Base-by-base conservation (phyloP, 352 stramenopile genomes). In the Phytophthora multivora region DNA sequence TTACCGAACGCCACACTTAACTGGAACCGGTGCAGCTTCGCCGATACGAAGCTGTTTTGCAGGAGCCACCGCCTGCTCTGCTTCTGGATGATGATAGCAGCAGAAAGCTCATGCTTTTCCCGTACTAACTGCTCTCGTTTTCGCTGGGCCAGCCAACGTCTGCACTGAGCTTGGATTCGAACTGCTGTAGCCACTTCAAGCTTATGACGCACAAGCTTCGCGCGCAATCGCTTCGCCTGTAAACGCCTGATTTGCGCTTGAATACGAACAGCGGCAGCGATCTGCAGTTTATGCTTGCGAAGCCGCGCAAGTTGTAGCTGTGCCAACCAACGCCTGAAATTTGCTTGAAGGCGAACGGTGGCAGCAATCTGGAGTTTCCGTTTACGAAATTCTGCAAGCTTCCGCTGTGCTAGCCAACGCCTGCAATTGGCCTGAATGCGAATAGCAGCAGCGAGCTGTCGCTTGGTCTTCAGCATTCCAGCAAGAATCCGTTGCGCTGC, bases 101-200 rank as follows among this genome's bases (percentile, higher is more conserved):
- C 59, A 47, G 13, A 47, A 39, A 57, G 10, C 33, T 75, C 58
- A 48, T 21, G 53, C 30, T 66, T 70, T 33, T 68, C 51, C 9
- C 50, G 57, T 25, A 60, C 10, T 47, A 74, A 53, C 13, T 55
- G 12, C n/a, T 59, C 39, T 16, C 48, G 51, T 28, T 63, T 64
- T 15, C 36, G 52, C 36, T 59, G 54, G 16, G 52, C 48, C 2
- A 84, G 43, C 53, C 66, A 71, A 18, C 63, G 49, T 41, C 63
- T 63, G 49, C 66, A 77, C 30, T 59, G 51, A 16, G 47, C 26
- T 58, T 80, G 71, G 33, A 86, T 82, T 46, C 16, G 43, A n/a
- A 39, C 62, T 1, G 58, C 71, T 21, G 69, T 63, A 12, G 30
- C 52, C 16, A 53, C 25, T 11, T 64, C 49, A 10, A 59, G 45